Percentiles rank a stretch among this genome's conserved stretches.
Conservation (phyloP, 2,329 filamentous ascomycete species). For the Clarireedia paspali region DNA sequence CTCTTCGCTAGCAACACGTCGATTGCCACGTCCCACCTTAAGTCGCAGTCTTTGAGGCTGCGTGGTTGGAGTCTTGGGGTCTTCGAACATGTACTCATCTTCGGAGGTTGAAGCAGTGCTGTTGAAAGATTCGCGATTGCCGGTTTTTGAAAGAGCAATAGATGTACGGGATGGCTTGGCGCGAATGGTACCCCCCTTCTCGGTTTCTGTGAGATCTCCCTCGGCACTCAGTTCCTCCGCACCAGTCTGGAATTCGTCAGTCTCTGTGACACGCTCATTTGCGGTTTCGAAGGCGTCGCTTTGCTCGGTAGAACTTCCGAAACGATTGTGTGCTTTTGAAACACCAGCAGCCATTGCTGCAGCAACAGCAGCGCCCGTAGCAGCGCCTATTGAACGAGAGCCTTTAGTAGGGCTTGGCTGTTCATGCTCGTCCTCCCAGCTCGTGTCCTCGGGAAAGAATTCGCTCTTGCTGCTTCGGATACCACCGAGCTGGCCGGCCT, state of each 20-base stretch:
- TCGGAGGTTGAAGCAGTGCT: constrained; percentile 86
- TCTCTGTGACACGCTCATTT: constrained; percentile 78
- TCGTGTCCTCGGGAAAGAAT: constrained; percentile 68
- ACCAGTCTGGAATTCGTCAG: constrained; percentile 93
- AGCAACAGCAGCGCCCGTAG: constrained; percentile 27
- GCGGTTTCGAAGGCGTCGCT: constrained; percentile 63
- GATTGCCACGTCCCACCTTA: constrained; percentile 55
- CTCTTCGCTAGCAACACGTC: constrained; percentile 54
- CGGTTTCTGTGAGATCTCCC: constrained; percentile 75
- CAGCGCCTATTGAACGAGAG: constrained; percentile 14
- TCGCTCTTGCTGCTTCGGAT: constrained; percentile 69
- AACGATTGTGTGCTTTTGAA: constrained; percentile 48
- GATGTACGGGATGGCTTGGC: constrained; percentile 32
- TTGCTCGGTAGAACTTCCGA: constrained; percentile 76
- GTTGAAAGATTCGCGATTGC: constrained; percentile 62
- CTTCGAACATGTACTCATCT: constrained; percentile 62
- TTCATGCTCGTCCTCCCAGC: constrained; percentile 74
- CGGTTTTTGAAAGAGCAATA: constrained; percentile 38
- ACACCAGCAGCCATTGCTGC: constrained; percentile 22
- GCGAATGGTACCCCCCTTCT: constrained; percentile 38
- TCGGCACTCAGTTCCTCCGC: constrained; percentile 73
- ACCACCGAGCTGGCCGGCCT: constrained; percentile 67
- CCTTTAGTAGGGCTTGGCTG: constrained; percentile 52
- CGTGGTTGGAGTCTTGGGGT: constrained; percentile 56
- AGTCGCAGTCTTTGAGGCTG: constrained; percentile 65